These are phyloP conservation scores for Lepiota subincarnata DNA, from an alignment of 768 basidiomycete genomes.

Conservation along the genomic window DNA sequence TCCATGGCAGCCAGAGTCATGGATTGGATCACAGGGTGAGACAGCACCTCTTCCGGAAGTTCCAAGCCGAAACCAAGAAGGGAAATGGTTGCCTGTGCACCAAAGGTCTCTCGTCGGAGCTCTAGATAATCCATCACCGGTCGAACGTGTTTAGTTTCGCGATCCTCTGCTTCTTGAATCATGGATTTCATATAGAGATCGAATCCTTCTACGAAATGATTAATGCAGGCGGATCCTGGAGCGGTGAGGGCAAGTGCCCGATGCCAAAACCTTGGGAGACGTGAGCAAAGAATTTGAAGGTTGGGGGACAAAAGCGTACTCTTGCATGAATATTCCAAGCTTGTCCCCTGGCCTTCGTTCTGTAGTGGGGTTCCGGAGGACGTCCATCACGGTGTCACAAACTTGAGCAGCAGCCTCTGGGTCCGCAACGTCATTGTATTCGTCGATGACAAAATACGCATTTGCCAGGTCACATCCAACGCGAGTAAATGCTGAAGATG, in stretches of 20 bases:
- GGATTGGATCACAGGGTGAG: constrained; percentile 14
- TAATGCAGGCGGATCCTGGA: constrained; percentile 8
- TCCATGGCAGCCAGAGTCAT: constrained; percentile 15
- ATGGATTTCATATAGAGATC: constrained; percentile 17
- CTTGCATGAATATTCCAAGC: not conserved
- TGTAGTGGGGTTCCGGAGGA: constrained; percentile 16
- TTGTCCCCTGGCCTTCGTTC: constrained; percentile 16
- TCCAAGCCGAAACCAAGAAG: constrained; percentile 19
- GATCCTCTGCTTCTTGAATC: constrained; percentile 16
- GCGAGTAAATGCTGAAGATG: constrained; percentile 18
- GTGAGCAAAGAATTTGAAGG: not conserved
- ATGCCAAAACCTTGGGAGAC: constrained; percentile 15
- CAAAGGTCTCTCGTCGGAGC: constrained; percentile 17
- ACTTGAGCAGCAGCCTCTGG: constrained; percentile 8
- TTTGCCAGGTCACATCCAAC: constrained; percentile 20
- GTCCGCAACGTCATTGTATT: constrained; percentile 17
- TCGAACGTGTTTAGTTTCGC: constrained; percentile 8
- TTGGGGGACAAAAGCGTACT: not conserved
- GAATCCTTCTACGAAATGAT: constrained; percentile 17
- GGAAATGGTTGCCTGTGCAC: constrained; percentile 14
- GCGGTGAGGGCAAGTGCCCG: constrained; percentile 11
- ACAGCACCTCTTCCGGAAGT: constrained; percentile 19
- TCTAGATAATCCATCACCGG: constrained; percentile 15
- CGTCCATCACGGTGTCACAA: constrained; percentile 16
- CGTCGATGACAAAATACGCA: constrained; percentile 18